These are phyloP conservation scores for Coniochaeta sp. DNA, from an alignment of 2,329 filamentous ascomycete genomes.

Conservation along the genomic window DNA sequence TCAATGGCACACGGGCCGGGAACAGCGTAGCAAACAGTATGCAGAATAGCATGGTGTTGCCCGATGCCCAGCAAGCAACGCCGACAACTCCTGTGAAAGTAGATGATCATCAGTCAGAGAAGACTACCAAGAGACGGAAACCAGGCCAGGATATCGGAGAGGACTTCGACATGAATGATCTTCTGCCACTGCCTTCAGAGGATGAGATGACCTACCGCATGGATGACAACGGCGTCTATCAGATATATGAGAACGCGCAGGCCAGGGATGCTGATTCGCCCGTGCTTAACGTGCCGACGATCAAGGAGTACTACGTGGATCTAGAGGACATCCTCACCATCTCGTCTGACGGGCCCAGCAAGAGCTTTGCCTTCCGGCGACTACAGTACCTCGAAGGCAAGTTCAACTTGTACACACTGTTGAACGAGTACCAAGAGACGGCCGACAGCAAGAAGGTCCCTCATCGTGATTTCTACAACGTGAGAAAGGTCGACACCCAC, in stretches of 20 bases:
- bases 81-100: slow-evolving; percentile 22
- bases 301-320: slow-evolving; percentile 94
- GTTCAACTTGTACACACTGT: slow-evolving; percentile 85
- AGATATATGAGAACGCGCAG: slow-evolving; percentile 71
- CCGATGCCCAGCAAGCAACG: slow-evolving; percentile 19
- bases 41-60: slow-evolving; percentile 36
- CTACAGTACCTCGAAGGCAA: slow-evolving; percentile 95
- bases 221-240: slow-evolving; percentile 81
- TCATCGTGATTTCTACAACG: slow-evolving; percentile 98
- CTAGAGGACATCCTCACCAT: slow-evolving; percentile 78
- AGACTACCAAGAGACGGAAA: slow-evolving; percentile 60
- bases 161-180: slow-evolving; percentile 78
- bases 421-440: slow-evolving; percentile 97
- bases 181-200: slow-evolving; percentile 63
- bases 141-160: slow-evolving; percentile 85
- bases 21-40: slow-evolving; percentile 35
- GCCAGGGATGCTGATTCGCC: slow-evolving; percentile 58
- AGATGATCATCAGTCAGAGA: slow-evolving; percentile 28
- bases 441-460: slow-evolving; percentile 97
- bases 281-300: slow-evolving; percentile 76
- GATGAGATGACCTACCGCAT: slow-evolving; percentile 70
- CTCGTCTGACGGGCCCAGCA: slow-evolving; percentile 93
- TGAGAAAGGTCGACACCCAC: slow-evolving; percentile 96
- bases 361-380: slow-evolving; percentile 92
- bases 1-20: slow-evolving; percentile 20